Percentiles rank a stretch among this genome's conserved stretches.
Conservation (phyloP, 176 grass and related monocot species). For the Dendrocalamus sinicus region DNA sequence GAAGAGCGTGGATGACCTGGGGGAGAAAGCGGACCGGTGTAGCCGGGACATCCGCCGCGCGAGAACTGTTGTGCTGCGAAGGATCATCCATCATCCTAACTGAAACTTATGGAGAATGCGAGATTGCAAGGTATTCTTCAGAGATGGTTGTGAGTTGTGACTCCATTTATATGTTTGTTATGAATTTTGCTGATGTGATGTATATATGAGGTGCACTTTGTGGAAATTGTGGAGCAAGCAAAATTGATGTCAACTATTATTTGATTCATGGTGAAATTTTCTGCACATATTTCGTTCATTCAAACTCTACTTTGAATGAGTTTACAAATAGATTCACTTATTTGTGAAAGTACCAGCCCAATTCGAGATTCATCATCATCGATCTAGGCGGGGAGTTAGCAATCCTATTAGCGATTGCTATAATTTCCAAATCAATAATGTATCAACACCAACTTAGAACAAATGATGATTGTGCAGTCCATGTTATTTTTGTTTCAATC, state of each 20-base stretch:
- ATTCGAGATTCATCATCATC: background rate
- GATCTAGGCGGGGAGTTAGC: background rate
- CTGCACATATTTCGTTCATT: background rate
- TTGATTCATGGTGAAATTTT: background rate
- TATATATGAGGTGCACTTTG: background rate
- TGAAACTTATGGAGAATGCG: background rate
- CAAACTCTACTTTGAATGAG: background rate
- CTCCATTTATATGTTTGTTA: background rate
- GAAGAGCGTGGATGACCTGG: slow-evolving; percentile 59
- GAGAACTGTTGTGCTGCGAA: slow-evolving; percentile 58
- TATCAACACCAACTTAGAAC: background rate
- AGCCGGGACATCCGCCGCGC: slow-evolving; percentile 56
- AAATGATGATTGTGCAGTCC: background rate
- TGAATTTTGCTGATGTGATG: slow-evolving; percentile 7
- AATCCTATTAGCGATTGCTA: background rate
- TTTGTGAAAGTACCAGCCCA: background rate
- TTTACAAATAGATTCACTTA: background rate
- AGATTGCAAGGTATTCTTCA: background rate
- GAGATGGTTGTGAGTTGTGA: background rate
- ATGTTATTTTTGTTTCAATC: background rate
- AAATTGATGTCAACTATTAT: background rate
- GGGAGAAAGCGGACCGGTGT: slow-evolving; percentile 54
- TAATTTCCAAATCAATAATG: background rate
- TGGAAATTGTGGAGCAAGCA: background rate
- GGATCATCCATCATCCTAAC: slow-evolving; percentile 60